Evolutionary conservation across 2,329 filamentous ascomycete species (phyloP).

Genomic region (Alternaria arbusti): DNA sequence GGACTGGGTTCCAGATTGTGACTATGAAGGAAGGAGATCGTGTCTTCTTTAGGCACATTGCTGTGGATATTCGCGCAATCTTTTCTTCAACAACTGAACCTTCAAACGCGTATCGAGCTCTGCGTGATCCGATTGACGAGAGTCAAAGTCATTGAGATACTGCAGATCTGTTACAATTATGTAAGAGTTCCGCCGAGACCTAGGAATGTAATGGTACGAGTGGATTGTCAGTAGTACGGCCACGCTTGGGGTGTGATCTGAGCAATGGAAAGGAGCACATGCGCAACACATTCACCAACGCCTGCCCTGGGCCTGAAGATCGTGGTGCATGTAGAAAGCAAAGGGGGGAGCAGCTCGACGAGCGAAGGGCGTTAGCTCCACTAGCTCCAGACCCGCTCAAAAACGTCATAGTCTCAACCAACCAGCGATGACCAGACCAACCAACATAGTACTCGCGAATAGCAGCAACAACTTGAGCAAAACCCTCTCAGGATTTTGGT

Average conservation of each 20-base stretch:
- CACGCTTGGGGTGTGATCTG: not conserved
- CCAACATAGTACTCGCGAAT: constrained; percentile 16
- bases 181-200: not conserved
- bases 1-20: not conserved
- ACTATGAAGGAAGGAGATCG: not conserved
- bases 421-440: constrained; percentile 1
- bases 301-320: not conserved
- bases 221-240: not conserved
- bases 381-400: not conserved
- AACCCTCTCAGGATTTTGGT: not conserved
- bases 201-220: not conserved
- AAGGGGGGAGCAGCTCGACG: not conserved
- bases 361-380: not conserved
- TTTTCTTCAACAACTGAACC: not conserved
- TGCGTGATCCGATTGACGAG: not conserved
- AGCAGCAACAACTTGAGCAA: not conserved
- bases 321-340: not conserved
- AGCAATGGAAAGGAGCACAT: not conserved
- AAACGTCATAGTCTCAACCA: constrained; percentile 9
- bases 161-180: not conserved
- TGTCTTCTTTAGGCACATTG: not conserved
- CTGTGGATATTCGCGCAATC: not conserved
- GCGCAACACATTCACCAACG: not conserved
- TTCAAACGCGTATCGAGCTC: not conserved
- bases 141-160: not conserved